Evolutionary conservation across 2,329 filamentous ascomycete species (phyloP), one percentile per base, ranked within the genome.

Genomic region (Diaporthe capsici): DNA sequence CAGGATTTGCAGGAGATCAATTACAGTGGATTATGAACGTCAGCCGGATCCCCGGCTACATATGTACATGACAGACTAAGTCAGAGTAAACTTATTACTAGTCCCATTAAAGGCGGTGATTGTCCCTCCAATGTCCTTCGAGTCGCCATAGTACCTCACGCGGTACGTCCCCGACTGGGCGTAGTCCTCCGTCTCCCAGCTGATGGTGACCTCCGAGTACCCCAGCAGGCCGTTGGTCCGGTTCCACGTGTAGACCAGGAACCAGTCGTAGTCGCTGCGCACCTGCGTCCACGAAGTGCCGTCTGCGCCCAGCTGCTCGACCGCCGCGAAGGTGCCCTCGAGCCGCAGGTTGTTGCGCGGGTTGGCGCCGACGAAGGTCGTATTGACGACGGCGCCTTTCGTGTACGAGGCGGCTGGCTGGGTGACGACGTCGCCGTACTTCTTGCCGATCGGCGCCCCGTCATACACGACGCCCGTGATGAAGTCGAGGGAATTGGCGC

Each of bases 271-370:
- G 81, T 98, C 96, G 79, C 91, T 90, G n/a, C 92, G 89, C 31
- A 97, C 90, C 55, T 85, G 86, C 15, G 84, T 84, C 96, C 96
- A 98, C 2, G 79, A 79, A 37, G 76, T 77, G 17, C 72, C 47
- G 28, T 80, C 81, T 17, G 79, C 76, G 22, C 88, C 83, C 31
- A 90, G 86, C 79, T 87, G 87, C 86, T 98, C 95, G 0, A 98
- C 90, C 0, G 93, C 90, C 0, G 93, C 93, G 81, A 93, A 98
- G 0, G 94, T 98, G 17, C 88, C 89, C 81, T 95, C 95, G 1
- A 95, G 90, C 3, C 92, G 90, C 58, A 98, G 88, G 77, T 97
- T 94, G 83, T 98, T 98, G 68, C 96, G 90, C 12, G 96, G 96
- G 80, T 98, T 98, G 5, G 95, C 95, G 25, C 94, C 96, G 0